Evolutionary conservation across 2,329 filamentous ascomycete species (phyloP), one percentile per base, ranked within the genome.

Genomic region (Cladophialophora immunda): DNA sequence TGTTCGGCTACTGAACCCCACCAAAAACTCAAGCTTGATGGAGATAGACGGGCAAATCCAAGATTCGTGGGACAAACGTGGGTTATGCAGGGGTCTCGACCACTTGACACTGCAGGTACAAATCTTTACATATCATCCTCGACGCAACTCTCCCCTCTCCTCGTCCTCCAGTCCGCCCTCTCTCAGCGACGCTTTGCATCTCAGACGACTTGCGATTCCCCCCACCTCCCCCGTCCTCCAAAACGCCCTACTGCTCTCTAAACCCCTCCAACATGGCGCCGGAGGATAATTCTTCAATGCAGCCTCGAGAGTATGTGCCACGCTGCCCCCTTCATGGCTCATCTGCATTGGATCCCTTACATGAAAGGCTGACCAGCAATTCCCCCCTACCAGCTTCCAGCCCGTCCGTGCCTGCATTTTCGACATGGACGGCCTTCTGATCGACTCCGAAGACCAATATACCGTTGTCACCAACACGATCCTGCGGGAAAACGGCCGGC

Each of bases 381-480:
- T 6, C 8, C 38, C 11, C 38, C 17, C n/a, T 2, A 19, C 9
- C 15, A 62, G 90, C 76, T 89, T 93, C 78, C 91, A 92, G 22
- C 89, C 90, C 55, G 85, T 98, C 66, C 87, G 93, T 73, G 95
- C 94, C 73, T 97, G 94, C 80, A 89, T 99, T 71, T 98, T 99
- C 79, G 95, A 99, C 83, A 97, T 98, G 94, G 95, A 99, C 80
- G 95, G 95, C 68, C 90, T 99, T 38, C 87, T 99, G 22, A 91
- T 99, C 76, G 90, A 98, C 80, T 93, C 92, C 36, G 95, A 98
- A 83, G 95, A 98, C 76, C 83, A 88, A 66, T 98, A 98, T 83
- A 95, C 93, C 0, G 77, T 87, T 29, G 91, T 92, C 79, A 91
- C 93, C 68, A 97, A 99, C 81, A 83, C 88, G 27, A 86, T 98